A percentile compares a stretch with the other conserved stretches of the same genome.
Conservation (phyloP, 139 green algal species). For the Micromonas pusilla region DNA sequence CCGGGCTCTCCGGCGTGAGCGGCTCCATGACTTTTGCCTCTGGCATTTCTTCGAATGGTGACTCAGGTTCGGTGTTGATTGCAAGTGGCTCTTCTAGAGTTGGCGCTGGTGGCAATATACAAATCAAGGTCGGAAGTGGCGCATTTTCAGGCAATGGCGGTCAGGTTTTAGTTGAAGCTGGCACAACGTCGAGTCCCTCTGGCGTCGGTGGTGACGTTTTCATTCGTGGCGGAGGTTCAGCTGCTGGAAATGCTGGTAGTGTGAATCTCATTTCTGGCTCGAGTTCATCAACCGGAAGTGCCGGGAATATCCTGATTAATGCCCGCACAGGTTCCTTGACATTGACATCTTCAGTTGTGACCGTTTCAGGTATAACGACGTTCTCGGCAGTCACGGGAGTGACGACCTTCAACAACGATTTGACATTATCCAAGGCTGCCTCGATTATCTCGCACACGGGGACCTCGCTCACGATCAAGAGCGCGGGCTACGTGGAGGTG, state of each 20-base stretch:
- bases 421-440: too few species aligned
- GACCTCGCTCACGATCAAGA: too few species aligned
- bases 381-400: neutral
- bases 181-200: neutral
- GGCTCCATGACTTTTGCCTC: too few species aligned
- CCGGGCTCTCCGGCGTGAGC: too few species aligned
- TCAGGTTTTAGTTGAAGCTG: neutral
- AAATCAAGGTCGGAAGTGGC: too few species aligned
- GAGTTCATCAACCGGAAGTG: too few species aligned
- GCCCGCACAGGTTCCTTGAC: neutral
- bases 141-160: neutral
- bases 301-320: neutral
- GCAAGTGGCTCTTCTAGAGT: neutral
- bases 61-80: neutral
- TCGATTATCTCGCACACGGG: too few species aligned
- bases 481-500: too few species aligned
- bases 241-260: neutral
- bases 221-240: neutral
- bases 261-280: neutral
- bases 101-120: neutral
- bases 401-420: neutral
- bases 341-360: neutral
- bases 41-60: neutral
- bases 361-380: neutral
- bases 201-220: neutral